A percentile compares a stretch with the other conserved stretches of the same genome.
Conservation (phyloP, 2,329 filamentous ascomycete species). For the Fusarium buharicum region DNA sequence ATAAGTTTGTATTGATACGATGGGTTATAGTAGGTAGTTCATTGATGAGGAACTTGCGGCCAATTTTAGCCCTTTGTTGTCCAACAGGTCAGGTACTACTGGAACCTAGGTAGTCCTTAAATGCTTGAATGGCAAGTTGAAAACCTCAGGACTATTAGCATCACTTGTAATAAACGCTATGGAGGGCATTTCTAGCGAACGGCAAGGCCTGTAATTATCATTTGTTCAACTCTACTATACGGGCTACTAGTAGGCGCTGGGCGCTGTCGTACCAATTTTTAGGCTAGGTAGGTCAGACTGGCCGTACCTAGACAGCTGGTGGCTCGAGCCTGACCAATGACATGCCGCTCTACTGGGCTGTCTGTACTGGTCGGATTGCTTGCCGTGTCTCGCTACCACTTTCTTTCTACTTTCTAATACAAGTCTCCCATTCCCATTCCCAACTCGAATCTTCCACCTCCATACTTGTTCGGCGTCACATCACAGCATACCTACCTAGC, state of each 20-base stretch:
- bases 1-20: not conserved
- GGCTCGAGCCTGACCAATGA: slow-evolving; percentile 24
- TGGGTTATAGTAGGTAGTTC: too few relatives aligned
- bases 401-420: slow-evolving; percentile 23
- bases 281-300: not conserved
- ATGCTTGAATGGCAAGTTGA: too few relatives aligned
- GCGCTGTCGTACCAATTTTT: slow-evolving; percentile 20
- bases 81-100: too few relatives aligned
- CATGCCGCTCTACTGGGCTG: slow-evolving; percentile 8
- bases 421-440: slow-evolving; percentile 24
- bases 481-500: slow-evolving; percentile 1
- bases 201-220: slow-evolving; percentile 13
- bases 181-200: slow-evolving; percentile 25
- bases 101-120: too few relatives aligned
- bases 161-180: not conserved
- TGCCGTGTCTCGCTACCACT: slow-evolving; percentile 35
- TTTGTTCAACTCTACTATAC: slow-evolving; percentile 7
- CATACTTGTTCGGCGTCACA: slow-evolving; percentile 18
- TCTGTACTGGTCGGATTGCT: slow-evolving; percentile 38
- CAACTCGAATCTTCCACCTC: slow-evolving; percentile 33
- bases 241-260: slow-evolving; percentile 21
- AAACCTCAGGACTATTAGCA: too few relatives aligned
- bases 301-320: slow-evolving; percentile 6
- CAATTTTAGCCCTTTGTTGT: too few relatives aligned
- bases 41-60: too few relatives aligned